Base-by-base conservation (phyloP, 176 grass and related monocot species). In the Elymus sibiricus region DNA sequence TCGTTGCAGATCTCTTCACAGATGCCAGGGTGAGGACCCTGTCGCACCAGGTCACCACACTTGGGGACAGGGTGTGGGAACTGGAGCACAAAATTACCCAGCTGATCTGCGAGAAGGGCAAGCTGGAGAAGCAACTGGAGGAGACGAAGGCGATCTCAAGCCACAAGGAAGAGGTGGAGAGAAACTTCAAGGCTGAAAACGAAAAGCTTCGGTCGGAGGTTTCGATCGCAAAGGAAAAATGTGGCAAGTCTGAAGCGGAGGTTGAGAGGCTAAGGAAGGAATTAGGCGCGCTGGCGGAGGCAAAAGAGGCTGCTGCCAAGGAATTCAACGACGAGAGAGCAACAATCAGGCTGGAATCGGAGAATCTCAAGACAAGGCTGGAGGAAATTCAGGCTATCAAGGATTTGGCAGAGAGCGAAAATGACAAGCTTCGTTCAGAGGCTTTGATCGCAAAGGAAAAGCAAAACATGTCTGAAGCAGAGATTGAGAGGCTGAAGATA, bases 21-120 rank as follows among this genome's bases (percentile, higher is more conserved):
- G 83, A 85, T 68, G 74, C 40, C 14, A 85, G 62, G 61, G 72
- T 66, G 60, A 85, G 43, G 61, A 77, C 73, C 73, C 73, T 85
- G 0, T 72, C 67, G 51, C 67, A 72, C 1, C 62, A 82, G 63
- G 87, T 84, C 44, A 38, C 76, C 24, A 87, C 12, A 3, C 80
- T 68, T 3, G 65, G 75, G 39, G 49, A 66, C 47, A 81, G 5
- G 64, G 83, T 90, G 63, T 24, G 19, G 60, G 37, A 77, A 17
- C 11, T 82, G 78, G 63, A 78, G 61, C 35, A 5, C 32, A 64
- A 76, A 9, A 82, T n/a, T 12, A 47, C 37, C 46, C 60, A 82
- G 28, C 31, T 86, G 22, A 1, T n/a, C 0, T 0, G 28, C 11
- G 70, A 90, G 56, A 80, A 81, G 68, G 49, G 7, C 12, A 85